Base-by-base conservation (phyloP, 805 yeast genomes). In the Suhomyces prunicola region DNA sequence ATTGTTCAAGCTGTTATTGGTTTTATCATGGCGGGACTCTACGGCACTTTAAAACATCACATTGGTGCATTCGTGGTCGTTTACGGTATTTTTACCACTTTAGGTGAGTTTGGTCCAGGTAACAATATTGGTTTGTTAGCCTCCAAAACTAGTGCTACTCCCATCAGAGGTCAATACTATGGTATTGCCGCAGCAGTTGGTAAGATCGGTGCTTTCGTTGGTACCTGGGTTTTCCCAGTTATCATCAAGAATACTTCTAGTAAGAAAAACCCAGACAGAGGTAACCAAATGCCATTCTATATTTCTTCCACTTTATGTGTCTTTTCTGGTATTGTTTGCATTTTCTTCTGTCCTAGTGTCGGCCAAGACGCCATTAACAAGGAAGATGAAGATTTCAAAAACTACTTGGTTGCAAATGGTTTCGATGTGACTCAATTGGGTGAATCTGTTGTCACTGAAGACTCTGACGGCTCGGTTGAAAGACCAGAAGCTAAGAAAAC, bases 101-200 rank as follows among this genome's bases (percentile, higher is more conserved):
- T 90, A 47, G 97, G 97, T 63, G 97, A 93, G 71, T 88, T 92
- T 70, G 96, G 97, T 29, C 92, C 96, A 12, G 98, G 97, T 73
- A 90, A 91, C 71, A 90, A 88, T 71, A 87, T 88, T 68, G 97
- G 97, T 60, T 73, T 88, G 52, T 77, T 92, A 57, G 96, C 96
- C 19, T 81, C 96, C 42, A 91, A 91, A 72, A 87, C 96, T 6
- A 80, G 86, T 46, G 87, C 97, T 45, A 86, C 97, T 8, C 85
- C 96, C 22, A 81, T 91, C 52, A 85, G 97, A 74, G 97, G 97
- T 54, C 88, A 88, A 62, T 89, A 87, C 72, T 92, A 92, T 66
- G 94, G 94, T 62, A 78, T 90, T 60, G 93, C 96, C 44, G 97
- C 97, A 52, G 97, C 97, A 24, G 61, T 85, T 50, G 97, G 97